A percentile compares a stretch with the other conserved stretches of the same genome.
phyloP scores from a whole-genome alignment of 257 asterid genomes.

The Capsicum rhomboideum region DNA sequence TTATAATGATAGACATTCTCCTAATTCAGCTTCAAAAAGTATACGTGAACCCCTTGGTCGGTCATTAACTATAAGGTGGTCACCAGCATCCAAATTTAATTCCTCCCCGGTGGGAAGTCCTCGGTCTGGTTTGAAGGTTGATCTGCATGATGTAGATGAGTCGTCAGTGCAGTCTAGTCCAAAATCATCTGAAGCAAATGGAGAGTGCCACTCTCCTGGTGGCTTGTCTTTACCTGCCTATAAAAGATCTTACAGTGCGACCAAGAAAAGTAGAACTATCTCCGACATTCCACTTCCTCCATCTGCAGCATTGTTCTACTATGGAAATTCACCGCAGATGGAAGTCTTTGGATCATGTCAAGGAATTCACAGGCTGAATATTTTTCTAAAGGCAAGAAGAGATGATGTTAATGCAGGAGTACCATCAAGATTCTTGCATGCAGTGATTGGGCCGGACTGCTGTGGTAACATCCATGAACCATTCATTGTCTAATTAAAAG shows the following conservation, averaged over 20 bases:
- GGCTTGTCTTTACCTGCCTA: slow-evolving; percentile 11
- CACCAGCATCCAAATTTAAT: slow-evolving; percentile 25
- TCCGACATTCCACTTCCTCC: slow-evolving; percentile 56
- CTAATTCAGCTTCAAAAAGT: slow-evolving; percentile 36
- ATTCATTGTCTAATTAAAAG: not conserved
- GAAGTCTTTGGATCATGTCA: slow-evolving; percentile 47
- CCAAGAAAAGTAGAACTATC: slow-evolving; percentile 21
- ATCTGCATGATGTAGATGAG: slow-evolving; percentile 16
- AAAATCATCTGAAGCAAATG: slow-evolving; percentile 19
- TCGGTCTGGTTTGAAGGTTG: slow-evolving; percentile 19
- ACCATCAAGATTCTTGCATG: slow-evolving; percentile 75
- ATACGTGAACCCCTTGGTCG: slow-evolving; percentile 46
- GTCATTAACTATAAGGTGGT: slow-evolving; percentile 57
- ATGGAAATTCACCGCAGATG: slow-evolving; percentile 43
- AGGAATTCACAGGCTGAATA: slow-evolving; percentile 48
- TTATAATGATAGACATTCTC: slow-evolving; percentile 11
- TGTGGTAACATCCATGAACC: slow-evolving; percentile 32
- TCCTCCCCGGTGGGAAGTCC: slow-evolving; percentile 29
- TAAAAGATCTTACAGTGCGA: slow-evolving; percentile 33
- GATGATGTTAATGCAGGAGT: slow-evolving; percentile 56
- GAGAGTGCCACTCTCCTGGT: slow-evolving; percentile 16
- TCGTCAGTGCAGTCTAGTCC: slow-evolving; percentile 16
- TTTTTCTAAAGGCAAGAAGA: slow-evolving; percentile 48
- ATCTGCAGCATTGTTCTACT: slow-evolving; percentile 65
- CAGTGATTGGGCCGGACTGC: slow-evolving; percentile 55